Evolutionary conservation across 805 yeast species (phyloP), one percentile per base, ranked within the genome.

Genomic region (Saccharomycopsis sp.): DNA sequence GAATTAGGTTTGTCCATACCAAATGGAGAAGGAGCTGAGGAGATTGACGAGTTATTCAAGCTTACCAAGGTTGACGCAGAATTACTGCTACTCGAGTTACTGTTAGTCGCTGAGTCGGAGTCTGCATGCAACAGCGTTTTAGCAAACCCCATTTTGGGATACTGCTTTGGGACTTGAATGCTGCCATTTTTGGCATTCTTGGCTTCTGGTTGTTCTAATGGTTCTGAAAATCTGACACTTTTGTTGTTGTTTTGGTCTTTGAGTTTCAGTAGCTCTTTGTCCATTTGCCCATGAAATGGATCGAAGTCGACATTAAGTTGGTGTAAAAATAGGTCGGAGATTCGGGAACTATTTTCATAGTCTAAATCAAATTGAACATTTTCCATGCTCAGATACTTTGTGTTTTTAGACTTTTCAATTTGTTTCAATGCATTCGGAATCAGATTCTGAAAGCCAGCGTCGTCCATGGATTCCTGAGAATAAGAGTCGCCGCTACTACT

Each of bases 401-500:
- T 5, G 48, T 44, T 18, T 44, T 44, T 44, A 20, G 48, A 16
- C 21, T 44, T 44, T 12, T 44, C 48, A 44, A 44, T 29, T 40
- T 53, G 60, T 48, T 53, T 53, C 24, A 47, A 48, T 8, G n/a
- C 23, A 44, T 56, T 48, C 15, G 50, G 61, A 14, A 41, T 47
- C 20, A 55, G 46, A 34, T 12, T 47, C 18, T 46, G 55, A 50
- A 15, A 53, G n/a, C 54, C 59, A 50, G 47, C 34, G 48, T 34
- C 53, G 34, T 56, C 56, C 40, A 40, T 24, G 16, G 53, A 56
- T 51, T 46, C 61, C 53, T 40, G 51, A 20, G 52, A 48, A 50
- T 24, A 52, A 18, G 55, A 24, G 15, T 52, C 48, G 5, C 58
- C 61, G 46, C 56, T 52, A 41, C 58, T 46, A 15, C 55, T 51